phyloP scores from a whole-genome alignment of 768 basidiomycete species.

The Rickenella mellea region DNA sequence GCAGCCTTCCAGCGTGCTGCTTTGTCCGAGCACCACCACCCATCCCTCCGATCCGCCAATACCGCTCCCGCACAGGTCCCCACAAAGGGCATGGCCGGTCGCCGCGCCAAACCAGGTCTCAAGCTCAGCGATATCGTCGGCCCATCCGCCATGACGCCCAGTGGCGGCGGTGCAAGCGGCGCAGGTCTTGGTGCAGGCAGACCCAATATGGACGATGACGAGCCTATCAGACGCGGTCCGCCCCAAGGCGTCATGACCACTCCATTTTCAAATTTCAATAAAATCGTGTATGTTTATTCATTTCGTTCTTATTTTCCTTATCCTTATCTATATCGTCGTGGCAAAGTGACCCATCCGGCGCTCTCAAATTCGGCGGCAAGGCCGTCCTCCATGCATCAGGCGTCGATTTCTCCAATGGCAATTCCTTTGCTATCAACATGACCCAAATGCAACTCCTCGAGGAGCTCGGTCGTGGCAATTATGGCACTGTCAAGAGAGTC shows the following conservation, averaged over 20 bases:
- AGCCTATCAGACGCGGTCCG: constrained; percentile 19
- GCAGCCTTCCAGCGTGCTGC: constrained; percentile 12
- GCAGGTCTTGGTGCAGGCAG: constrained; percentile 67
- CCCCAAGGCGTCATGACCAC: constrained; percentile 27
- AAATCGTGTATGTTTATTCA: constrained; percentile 69
- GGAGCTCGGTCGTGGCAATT: constrained; percentile 93
- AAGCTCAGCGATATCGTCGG: constrained; percentile 53
- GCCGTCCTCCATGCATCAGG: constrained; percentile 87
- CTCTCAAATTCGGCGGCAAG: constrained; percentile 87
- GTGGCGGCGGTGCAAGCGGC: constrained; percentile 45
- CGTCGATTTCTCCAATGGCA: constrained; percentile 82
- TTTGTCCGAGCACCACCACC: constrained; percentile 15
- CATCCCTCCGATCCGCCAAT: constrained; percentile 21
- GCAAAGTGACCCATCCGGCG: constrained; percentile 87
- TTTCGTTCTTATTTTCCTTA: constrained; percentile 2
- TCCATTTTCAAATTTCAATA: constrained; percentile 87
- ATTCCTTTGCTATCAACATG: constrained; percentile 93
- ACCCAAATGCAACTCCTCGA: constrained; percentile 82
- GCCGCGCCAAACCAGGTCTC: constrained; percentile 44
- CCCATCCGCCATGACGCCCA: constrained; percentile 27
- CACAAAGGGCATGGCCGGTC: constrained; percentile 22
- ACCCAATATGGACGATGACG: constrained; percentile 34
- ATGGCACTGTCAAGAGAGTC: constrained; percentile 95
- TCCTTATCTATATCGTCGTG: constrained; percentile 4
- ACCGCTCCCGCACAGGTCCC: constrained; percentile 26